Evolutionary conservation across 1,284 basidiomycete genomes (phyloP).

Genomic region (Pulveroboletus ridleyi): DNA sequence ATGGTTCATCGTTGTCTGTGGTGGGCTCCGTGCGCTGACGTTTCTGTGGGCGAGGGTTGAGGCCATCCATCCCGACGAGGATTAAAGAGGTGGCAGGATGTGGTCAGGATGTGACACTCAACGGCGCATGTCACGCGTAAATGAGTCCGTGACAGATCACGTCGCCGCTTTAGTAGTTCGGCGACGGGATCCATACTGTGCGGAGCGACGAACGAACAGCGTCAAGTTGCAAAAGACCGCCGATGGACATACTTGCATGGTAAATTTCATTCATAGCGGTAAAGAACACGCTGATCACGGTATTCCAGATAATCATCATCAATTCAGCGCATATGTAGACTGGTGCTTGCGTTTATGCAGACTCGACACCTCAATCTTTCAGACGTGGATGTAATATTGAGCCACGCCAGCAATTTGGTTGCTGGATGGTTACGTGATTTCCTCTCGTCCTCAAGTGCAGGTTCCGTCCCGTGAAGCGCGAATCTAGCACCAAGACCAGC

Average conservation of each 20-base stretch:
- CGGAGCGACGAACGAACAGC: background rate
- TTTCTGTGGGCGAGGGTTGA: constrained; percentile 35
- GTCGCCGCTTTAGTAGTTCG: constrained; percentile 15
- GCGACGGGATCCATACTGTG: background rate
- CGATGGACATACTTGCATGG: background rate
- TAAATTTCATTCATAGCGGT: background rate
- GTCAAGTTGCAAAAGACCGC: background rate
- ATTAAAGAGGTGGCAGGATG: constrained; percentile 1
- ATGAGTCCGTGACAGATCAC: constrained; percentile 35
- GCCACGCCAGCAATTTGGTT: too few species aligned
- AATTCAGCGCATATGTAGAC: background rate
- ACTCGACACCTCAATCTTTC: too few species aligned
- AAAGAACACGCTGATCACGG: background rate
- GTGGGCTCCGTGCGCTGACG: constrained; percentile 28
- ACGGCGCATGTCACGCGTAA: constrained; percentile 35
- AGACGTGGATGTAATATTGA: too few species aligned
- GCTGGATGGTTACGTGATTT: too few species aligned
- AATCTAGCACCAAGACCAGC: too few species aligned
- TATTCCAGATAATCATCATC: background rate
- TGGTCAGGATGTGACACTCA: constrained; percentile 25
- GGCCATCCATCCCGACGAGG: constrained; percentile 29
- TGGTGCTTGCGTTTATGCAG: background rate
- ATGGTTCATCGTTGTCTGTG: background rate
- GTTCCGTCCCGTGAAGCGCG: background rate
- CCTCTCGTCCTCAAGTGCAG: too few species aligned